Evolutionary conservation across 2,329 filamentous ascomycete genomes (phyloP).

Genomic region (Fusarium poae): DNA sequence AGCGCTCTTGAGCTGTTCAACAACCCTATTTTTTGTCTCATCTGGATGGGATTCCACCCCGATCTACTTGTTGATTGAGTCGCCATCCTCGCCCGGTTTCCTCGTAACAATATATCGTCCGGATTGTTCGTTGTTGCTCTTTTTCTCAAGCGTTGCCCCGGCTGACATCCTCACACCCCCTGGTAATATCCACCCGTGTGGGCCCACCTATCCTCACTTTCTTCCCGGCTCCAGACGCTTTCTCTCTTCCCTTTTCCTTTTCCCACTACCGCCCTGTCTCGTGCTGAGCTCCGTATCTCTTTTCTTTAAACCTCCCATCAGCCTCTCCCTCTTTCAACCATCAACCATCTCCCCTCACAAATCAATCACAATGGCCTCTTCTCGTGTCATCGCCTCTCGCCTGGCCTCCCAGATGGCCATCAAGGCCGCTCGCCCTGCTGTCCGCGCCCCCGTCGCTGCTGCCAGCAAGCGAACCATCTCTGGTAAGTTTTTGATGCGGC

Average conservation of each 20-base stretch:
- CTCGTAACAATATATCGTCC: constrained; percentile 52
- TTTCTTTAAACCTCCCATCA: constrained; percentile 53
- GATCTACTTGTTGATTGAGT: constrained; percentile 18
- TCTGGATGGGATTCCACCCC: constrained; percentile 13
- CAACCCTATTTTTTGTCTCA: constrained; percentile 1
- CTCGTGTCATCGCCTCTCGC: constrained; percentile 82
- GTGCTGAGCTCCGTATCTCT: constrained; percentile 53
- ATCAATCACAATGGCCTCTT: constrained; percentile 82
- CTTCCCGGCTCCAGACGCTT: constrained; percentile 54
- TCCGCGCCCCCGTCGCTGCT: constrained; percentile 73
- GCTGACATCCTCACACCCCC: constrained; percentile 54
- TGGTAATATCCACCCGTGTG: constrained; percentile 51
- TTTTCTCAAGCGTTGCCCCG: constrained; percentile 52
- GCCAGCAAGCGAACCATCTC: constrained; percentile 82
- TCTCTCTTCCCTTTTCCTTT: constrained; percentile 59
- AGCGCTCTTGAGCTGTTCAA: constrained; percentile 23
- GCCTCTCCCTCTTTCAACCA: constrained; percentile 48
- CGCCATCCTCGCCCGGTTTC: constrained; percentile 38
- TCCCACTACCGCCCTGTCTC: constrained; percentile 54
- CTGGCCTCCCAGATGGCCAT: constrained; percentile 81
- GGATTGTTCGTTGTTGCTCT: constrained; percentile 47
- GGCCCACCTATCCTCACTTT: constrained; percentile 55
- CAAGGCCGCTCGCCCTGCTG: constrained; percentile 83
- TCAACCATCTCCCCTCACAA: constrained; percentile 54
- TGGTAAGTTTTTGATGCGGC: constrained; percentile 66